Conservation (phyloP, 257 asterid genomes). For the Lycium ferocissimum region DNA sequence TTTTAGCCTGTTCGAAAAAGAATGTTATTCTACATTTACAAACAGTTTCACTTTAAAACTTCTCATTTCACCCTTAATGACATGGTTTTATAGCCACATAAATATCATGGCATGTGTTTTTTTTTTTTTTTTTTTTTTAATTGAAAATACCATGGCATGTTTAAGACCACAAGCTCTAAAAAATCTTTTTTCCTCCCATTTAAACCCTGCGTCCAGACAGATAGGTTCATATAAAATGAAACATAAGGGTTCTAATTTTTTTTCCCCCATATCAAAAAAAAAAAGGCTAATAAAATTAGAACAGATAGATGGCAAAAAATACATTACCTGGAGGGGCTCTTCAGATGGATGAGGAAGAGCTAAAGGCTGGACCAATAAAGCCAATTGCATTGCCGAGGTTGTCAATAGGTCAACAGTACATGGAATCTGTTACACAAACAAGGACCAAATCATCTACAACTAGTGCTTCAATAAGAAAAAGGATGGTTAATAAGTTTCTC, state of each 20-base stretch:
- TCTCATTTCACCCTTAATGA: neutral
- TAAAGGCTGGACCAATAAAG: conserved; percentile 95
- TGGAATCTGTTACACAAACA: conserved; percentile 65
- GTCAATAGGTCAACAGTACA: conserved; percentile 92
- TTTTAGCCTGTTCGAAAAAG: neutral
- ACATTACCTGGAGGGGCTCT: conserved; percentile 90
- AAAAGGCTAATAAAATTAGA: conserved; percentile 2
- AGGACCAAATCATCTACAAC: neutral
- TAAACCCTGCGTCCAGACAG: neutral
- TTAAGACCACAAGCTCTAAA: neutral
- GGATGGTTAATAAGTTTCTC: conserved; percentile 2
- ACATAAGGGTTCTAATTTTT: neutral
- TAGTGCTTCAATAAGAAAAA: neutral
- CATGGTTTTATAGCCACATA: neutral
- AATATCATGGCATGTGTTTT: neutral
- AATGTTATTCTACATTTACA: neutral
- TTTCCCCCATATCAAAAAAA: neutral
- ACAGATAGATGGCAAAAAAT: conserved; percentile 26
- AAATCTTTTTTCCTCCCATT: neutral
- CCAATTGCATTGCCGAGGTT: conserved; percentile 95
- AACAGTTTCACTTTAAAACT: neutral
- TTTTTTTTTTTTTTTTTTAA: neutral
- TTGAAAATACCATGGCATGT: neutral
- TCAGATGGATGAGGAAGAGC: conserved; percentile 98
- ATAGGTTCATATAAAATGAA: neutral